Percentiles rank a stretch among this genome's conserved stretches.
Conservation (phyloP, 768 basidiomycete species). For the Strobilomyces confusus region DNA sequence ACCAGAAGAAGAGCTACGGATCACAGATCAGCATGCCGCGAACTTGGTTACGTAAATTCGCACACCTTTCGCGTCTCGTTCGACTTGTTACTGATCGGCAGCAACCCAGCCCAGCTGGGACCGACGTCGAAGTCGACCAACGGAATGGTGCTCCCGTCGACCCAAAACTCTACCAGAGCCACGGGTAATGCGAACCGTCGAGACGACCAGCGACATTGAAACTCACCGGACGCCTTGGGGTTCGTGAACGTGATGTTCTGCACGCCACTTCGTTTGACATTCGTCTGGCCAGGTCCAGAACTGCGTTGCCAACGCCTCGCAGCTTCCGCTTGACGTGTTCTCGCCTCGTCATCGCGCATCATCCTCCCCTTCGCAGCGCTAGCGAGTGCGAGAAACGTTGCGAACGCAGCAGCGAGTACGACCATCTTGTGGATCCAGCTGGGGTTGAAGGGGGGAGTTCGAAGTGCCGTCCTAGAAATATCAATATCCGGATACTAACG, state of each 20-base stretch:
- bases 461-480: not conserved
- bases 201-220: not conserved
- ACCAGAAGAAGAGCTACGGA: constrained; percentile 74
- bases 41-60: not conserved
- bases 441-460: not conserved
- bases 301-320: constrained; percentile 36
- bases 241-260: constrained; percentile 72
- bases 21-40: not conserved
- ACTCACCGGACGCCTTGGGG: constrained; percentile 55
- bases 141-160: constrained; percentile 62
- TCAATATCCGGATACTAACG: too few species aligned
- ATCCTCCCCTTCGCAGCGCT: constrained; percentile 14
- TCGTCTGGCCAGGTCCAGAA: not conserved
- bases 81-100: constrained; percentile 59
- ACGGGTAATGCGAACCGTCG: not conserved
- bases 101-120: constrained; percentile 69
- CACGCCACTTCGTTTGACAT: constrained; percentile 22
- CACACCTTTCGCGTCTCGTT: constrained; percentile 66
- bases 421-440: too few species aligned
- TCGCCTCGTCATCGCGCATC: constrained; percentile 40
- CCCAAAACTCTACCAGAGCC: constrained; percentile 54
- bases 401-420: constrained; percentile 1
- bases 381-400: constrained; percentile 8
- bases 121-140: constrained; percentile 71
- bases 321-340: constrained; percentile 44